These are phyloP conservation scores for Dichotomocladium elegans DNA, from an alignment of 371 early-diverging fungal species.

Conservation along the genomic window DNA sequence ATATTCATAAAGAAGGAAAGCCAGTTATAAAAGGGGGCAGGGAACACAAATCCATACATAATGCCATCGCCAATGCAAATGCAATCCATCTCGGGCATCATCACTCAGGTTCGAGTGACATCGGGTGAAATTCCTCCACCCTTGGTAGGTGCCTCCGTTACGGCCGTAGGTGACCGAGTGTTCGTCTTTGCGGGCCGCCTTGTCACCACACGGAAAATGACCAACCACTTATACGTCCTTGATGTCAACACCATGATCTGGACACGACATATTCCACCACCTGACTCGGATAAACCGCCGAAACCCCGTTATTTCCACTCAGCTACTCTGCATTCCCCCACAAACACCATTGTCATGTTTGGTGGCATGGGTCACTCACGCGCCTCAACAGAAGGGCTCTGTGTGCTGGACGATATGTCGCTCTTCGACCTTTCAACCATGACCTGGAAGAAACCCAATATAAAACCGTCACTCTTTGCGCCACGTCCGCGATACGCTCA, in stretches of 20 bases:
- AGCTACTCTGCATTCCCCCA: constrained; percentile 57
- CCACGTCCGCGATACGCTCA: constrained; percentile 80
- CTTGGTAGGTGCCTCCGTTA: constrained; percentile 71
- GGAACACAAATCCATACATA: too few relatives aligned
- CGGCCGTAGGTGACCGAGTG: constrained; percentile 59
- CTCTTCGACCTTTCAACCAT: constrained; percentile 61
- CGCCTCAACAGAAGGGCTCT: constrained; percentile 30
- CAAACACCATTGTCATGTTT: constrained; percentile 45
- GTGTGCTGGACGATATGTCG: constrained; percentile 64
- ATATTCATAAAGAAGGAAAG: neutral
- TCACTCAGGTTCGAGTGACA: constrained; percentile 59
- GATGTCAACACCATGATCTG: constrained; percentile 62
- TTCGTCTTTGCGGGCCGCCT: constrained; percentile 80
- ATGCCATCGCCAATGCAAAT: constrained; percentile 21
- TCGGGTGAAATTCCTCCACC: constrained; percentile 78
- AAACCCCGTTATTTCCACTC: constrained; percentile 77
- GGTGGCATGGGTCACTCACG: constrained; percentile 53
- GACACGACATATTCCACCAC: constrained; percentile 49
- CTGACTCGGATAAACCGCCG: constrained; percentile 43
- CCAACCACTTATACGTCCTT: constrained; percentile 69
- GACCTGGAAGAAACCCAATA: constrained; percentile 55
- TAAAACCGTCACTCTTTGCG: constrained; percentile 43
- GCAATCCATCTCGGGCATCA: constrained; percentile 64
- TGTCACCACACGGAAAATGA: constrained; percentile 62
- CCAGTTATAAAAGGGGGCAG: neutral